phyloP scores from a whole-genome alignment of 2,329 filamentous ascomycete species.

The Aspergillus proliferans region DNA sequence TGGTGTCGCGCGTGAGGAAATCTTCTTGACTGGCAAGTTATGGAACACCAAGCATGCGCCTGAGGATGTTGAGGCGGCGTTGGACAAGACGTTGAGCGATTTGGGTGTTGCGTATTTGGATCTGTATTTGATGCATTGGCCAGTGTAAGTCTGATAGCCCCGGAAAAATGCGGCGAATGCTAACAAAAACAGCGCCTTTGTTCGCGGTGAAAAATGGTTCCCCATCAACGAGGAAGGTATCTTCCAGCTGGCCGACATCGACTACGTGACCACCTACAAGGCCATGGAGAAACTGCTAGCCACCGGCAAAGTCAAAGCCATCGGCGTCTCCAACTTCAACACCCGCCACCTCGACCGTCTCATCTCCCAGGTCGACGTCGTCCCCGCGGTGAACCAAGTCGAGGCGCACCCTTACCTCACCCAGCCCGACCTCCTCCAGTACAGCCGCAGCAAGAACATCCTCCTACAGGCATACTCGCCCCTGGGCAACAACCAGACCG shows the following conservation, averaged over 20 bases:
- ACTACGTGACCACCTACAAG: conserved; percentile 44
- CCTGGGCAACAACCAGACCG: conserved; percentile 44
- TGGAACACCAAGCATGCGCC: conserved; percentile 66
- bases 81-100: conserved; percentile 55
- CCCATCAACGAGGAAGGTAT: conserved; percentile 16
- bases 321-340: conserved; percentile 68
- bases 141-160: conserved; percentile 12
- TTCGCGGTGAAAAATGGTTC: conserved; percentile 17
- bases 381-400: conserved; percentile 65
- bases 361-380: conserved; percentile 59
- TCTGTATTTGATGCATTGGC: conserved; percentile 61
- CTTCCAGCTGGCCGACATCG: conserved; percentile 16
- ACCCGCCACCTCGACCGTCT: conserved; percentile 69
- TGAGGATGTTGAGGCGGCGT: conserved; percentile 58
- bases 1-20: conserved; percentile 58
- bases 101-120: conserved; percentile 62
- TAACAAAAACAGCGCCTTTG: conserved; percentile 15
- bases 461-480: conserved; percentile 53
- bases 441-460: conserved; percentile 49
- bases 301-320: conserved; percentile 57
- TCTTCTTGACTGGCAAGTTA: conserved; percentile 75
- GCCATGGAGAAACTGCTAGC: conserved; percentile 52
- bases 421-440: conserved; percentile 48
- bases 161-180: conserved; percentile 9
- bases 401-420: conserved; percentile 19